phyloP scores from a whole-genome alignment of 306 rosid species.

The Prunus campanulata region DNA sequence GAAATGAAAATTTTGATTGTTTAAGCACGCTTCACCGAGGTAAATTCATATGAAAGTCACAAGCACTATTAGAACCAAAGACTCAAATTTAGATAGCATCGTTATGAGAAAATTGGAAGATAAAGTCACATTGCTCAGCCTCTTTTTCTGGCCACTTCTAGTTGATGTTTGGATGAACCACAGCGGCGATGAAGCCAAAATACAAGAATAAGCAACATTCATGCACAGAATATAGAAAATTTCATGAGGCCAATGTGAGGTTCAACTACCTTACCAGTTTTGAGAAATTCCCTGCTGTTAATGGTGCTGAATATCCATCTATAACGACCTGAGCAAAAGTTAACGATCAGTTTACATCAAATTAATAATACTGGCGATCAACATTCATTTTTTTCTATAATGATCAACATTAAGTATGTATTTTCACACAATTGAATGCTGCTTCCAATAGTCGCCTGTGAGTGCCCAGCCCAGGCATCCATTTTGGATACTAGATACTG shows the following conservation, averaged over 20 bases:
- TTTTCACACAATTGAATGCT: conserved; percentile 7
- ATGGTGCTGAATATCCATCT: conserved; percentile 93
- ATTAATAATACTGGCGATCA: background rate
- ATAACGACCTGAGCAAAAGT: conserved; percentile 60
- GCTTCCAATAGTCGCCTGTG: background rate
- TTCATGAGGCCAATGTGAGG: conserved; percentile 36
- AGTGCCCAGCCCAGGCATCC: conserved; percentile 4
- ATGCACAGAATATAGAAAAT: conserved; percentile 6
- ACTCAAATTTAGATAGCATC: background rate
- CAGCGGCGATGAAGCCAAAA: background rate
- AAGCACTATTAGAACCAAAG: background rate
- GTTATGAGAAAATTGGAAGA: too few relatives aligned
- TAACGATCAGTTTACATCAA: conserved; percentile 19
- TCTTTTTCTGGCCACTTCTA: too few relatives aligned
- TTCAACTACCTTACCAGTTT: conserved; percentile 97
- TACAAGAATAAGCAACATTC: conserved; percentile 10
- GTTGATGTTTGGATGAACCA: background rate
- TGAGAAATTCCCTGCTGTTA: conserved; percentile 85
- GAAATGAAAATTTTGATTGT: background rate
- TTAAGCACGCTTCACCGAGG: background rate
- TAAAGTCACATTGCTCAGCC: too few relatives aligned
- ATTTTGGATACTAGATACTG: background rate
- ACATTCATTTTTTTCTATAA: background rate
- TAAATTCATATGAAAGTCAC: background rate
- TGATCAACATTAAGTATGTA: background rate